Evolutionary conservation across 2,329 filamentous ascomycete species (phyloP), one percentile per base, ranked within the genome.

Genomic region (Penicillium occitanis): DNA sequence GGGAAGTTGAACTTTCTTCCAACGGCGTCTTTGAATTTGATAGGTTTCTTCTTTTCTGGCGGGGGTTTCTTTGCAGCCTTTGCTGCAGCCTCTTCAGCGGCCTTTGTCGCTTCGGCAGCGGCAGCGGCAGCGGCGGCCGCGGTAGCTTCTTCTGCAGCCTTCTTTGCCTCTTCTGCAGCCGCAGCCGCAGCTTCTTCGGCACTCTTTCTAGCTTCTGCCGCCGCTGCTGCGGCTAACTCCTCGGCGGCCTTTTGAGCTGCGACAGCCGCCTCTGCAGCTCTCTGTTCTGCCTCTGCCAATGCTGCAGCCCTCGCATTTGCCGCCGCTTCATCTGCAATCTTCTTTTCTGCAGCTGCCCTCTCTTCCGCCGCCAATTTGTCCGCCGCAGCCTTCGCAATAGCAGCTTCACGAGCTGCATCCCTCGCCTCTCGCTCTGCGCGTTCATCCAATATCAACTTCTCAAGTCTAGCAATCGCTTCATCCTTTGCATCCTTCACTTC

Each of bases 1-100:
- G 93, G 93, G 74, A 97, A 97, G 78, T 88, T 95, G 77, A 96
- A 97, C 77, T 96, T 97, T 70, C 93, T 86, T 37, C 92, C 91
- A 17, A 97, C 88, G 0, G 93, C 93, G 75, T 97, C 93, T 79
- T 96, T 96, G 81, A 96, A 96, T 71, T 89, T 90, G 76, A 97
- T 91, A 2, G 91, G 91, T 51, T 88, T 83, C 76, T 92, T 91
- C 70, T 84, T 83, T 65, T 84, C 82, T n/a, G 86, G 83, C 1
- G 83, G 81, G n/a, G 77, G 74, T 33, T 69, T 74, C n/a, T 73
- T 73, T 66, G 82, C 82, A 13, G 82, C 80, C 69, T 84, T 82
- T n/a, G 78, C 77, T 3, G 78, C 75, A 57, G 76, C 79, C 33
- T 77, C 73, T 53, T 83, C 80, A 1, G 81, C 79, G 62, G 82